Base-by-base conservation (phyloP, 1,139 yeast species). In the Yamadazyma jaroonii region DNA sequence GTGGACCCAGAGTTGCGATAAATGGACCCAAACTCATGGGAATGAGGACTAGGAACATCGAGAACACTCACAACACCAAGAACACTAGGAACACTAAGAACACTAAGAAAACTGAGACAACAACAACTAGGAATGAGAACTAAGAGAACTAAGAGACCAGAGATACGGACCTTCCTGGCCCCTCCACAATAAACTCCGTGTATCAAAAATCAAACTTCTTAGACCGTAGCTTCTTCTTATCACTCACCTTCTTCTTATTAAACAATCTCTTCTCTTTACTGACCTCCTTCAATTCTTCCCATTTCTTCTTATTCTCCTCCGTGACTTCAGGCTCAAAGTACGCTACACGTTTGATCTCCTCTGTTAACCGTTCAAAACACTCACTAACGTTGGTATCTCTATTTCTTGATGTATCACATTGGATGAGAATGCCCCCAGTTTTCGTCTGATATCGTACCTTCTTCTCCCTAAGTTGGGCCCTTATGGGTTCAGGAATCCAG, bases 401-500 rank as follows among this genome's bases (percentile, higher is more conserved):
- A 28, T 77, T 79, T 25, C 96, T 58, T 3, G 76, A 62, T 9
- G 62, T 53, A 46, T 85, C 94, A 31, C 84, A 74, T 44, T 79
- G 84, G 2, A 87, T 69, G 8, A 84, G 59, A 0, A 87, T 44
- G 0, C 88, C 88, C 3, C 76, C 74, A 1, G 56, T 52, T 41
- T 74, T 75, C 2, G 83, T 80, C 40, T 77, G 70, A 54, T 79
- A 85, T 21, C 83, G 61, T 33, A 83, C 72, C 35, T 47, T 62
- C 46, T 48, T 55, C 39, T 34, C 50, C 6, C 56, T 39, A 3
- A 83, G 44, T 48, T 79, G 83, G 6, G 56, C 51, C 37, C 74
- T 64, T 2, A 81, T 61, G 1, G 72, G 67, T 3, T 43, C 45
- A 0, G 95, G 94, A 2, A 89, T 71, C 94, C 95, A 86, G 6